Base-by-base conservation (phyloP, 345 rosid species). In the Pistacia integerrima region DNA sequence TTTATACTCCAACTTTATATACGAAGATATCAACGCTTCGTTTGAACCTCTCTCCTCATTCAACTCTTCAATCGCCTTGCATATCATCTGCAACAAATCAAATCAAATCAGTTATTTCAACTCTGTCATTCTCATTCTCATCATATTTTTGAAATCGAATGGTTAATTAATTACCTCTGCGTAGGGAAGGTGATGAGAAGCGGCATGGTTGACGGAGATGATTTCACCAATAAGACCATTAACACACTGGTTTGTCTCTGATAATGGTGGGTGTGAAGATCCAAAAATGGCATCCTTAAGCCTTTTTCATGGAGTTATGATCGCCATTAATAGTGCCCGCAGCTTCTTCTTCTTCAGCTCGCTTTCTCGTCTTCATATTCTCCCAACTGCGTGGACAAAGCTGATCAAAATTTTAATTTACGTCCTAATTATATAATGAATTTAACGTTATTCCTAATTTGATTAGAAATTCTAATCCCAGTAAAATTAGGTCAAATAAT, bases 21-120 rank as follows among this genome's bases (percentile, higher is more conserved):
- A 13, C 11, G 41, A 14, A 58, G 67, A 76, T 67, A 67, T 17
- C 13, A 49, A 18, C 17, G 20, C 72, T 51, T 58, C 67, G 17
- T 30, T 76, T 8, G 67, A 65, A 6, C 64, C 56, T 44, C 63
- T 54, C 66, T 75, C 79, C 72, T 68, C 74, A 18, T 28, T 48
- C 35, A 59, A 60, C 46, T n/a, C 59, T 30, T n/a, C 49, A 1
- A 41, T 14, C 6, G 72, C 72, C 44, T 9, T 33, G 14, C 8
- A 28, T 22, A 56, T 56, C 65, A 11, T 75, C 72, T 41, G 59
- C 41, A 16, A 22, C 25, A 46, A 7, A 25, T n/a, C 11, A n/a
- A 7, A 57, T n/a, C 17, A 57, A 57, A 57, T n/a, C 17, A 57
- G 18, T 61, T 61, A 61, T 13, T 46, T 38, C 41, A 38, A 38